Percentiles rank a stretch among this genome's conserved stretches.
Conservation (phyloP, 163 green algal species). For the Chlorella variabilis region DNA sequence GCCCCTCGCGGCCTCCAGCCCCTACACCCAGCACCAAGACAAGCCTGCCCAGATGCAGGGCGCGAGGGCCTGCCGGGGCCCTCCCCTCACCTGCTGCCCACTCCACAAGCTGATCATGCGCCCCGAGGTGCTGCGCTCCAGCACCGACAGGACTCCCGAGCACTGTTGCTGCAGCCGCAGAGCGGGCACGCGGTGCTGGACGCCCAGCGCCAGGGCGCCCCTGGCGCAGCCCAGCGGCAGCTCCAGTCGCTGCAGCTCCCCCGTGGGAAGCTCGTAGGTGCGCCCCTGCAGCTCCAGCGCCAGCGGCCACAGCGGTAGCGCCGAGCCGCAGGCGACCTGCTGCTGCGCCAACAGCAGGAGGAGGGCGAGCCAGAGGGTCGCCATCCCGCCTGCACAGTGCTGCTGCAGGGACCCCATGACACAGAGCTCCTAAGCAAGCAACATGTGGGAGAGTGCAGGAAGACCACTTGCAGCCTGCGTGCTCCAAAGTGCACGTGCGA, state of each 20-base stretch:
- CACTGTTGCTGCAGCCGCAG: background rate
- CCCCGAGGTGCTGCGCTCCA: background rate
- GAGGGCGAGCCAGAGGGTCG: background rate
- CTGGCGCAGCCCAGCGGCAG: background rate
- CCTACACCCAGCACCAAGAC: no score
- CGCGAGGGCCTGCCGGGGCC: no score
- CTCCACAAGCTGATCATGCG: background rate
- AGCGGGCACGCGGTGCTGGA: constrained; percentile 16
- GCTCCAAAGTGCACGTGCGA: no score
- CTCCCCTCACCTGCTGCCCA: background rate
- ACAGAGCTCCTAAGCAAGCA: no score
- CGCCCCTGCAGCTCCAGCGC: background rate
- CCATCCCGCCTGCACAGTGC: background rate
- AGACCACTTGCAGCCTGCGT: no score
- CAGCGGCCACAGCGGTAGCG: background rate
- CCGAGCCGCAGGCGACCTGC: background rate
- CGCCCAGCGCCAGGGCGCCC: background rate
- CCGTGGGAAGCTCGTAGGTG: background rate
- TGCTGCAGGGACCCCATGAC: background rate
- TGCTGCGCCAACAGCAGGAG: background rate
- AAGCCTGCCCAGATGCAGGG: no score
- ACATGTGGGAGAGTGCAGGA: no score
- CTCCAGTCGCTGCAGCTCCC: background rate
- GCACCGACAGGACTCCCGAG: background rate
- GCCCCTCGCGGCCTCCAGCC: no score